Percentiles rank a stretch among this genome's conserved stretches.
phyloP scores from a whole-genome alignment of 192 early-diverging fungal genomes.

The Backusella macrospora region DNA sequence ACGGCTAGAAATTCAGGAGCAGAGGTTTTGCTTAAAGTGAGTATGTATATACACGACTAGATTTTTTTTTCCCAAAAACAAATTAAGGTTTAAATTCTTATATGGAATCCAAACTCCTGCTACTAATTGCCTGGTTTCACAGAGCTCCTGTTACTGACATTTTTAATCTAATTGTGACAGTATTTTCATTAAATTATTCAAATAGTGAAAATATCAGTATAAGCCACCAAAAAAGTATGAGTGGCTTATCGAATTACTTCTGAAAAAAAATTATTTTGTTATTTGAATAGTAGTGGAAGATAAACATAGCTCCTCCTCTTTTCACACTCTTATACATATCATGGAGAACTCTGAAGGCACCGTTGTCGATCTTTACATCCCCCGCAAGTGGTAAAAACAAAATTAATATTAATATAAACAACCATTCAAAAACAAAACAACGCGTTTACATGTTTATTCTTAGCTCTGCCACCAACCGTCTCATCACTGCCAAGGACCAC shows the following conservation, averaged over 20 bases:
- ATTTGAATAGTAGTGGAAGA: neutral
- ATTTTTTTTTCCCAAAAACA: too few species aligned
- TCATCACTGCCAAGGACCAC: constrained; percentile 98
- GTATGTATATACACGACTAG: too few species aligned
- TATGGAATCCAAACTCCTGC: too few species aligned
- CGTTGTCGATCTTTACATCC: constrained; percentile 87
- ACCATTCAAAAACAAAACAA: neutral
- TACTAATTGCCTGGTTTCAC: too few species aligned
- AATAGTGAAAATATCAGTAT: neutral
- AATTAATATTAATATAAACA: neutral
- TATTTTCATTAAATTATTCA: too few species aligned
- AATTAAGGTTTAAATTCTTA: too few species aligned
- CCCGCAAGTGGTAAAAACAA: constrained; percentile 83
- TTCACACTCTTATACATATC: constrained; percentile 20
- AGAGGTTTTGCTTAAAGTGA: too few species aligned
- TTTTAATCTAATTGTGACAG: too few species aligned
- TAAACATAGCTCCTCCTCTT: constrained; percentile 7
- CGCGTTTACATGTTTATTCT: neutral
- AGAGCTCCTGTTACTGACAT: too few species aligned
- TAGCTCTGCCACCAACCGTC: constrained; percentile 96
- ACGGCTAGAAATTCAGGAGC: too few species aligned
- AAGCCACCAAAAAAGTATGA: neutral
- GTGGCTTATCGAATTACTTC: constrained; percentile 7
- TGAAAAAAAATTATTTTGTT: constrained; percentile 22
- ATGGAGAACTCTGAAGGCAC: constrained; percentile 53